Base-by-base conservation (phyloP, 352 stramenopile genomes). In the Globisporangium irregulare region DNA sequence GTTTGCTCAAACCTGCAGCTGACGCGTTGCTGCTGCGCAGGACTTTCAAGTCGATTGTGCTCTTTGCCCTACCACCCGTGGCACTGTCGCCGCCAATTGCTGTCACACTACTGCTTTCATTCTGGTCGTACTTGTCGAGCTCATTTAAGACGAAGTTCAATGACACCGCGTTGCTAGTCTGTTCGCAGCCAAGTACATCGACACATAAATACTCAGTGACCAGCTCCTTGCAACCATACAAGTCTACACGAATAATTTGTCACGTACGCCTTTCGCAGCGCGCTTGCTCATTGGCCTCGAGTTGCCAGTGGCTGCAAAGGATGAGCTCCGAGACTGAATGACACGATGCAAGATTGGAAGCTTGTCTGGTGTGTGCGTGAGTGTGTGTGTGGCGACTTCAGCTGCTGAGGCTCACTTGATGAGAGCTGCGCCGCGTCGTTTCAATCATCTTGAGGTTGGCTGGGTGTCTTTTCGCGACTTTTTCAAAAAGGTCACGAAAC, bases 91-190 rank as follows among this genome's bases (percentile, higher is more conserved):
- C 25, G 18, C 27, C 20, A 22, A 61, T 22, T 18, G 56, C 29
- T 32, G 20, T 1, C 56, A 48, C 56, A 18, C 32, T 61, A 18
- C 32, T 61, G 56, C 8, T 48, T 18, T 70, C 24, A 86, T 73
- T 67, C 63, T 70, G 75, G 20, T 87, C 80, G 55, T 90, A 93
- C 50, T 85, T 83, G 69, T 86, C 75, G 32, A 93, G 73, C 32
- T 82, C 82, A 50, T 73, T 75, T n/a, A 83, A 74, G 27, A 91
- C 73, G 25, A 89, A 83, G 41, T 77, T 82, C 5, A 92, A 66
- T 57, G 83, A 89, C n/a, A 77, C 77, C 27, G 65, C 67, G 57
- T 77, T 77, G 36, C 12, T 72, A 55, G 59, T 32, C 54, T 71
- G 61, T 9, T 18, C 22, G 54, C 18, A 64, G 27, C 27, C 27